These are phyloP conservation scores for Rhodamnia rubescens DNA, from an alignment of 345 rosid species.

Conservation along the genomic window DNA sequence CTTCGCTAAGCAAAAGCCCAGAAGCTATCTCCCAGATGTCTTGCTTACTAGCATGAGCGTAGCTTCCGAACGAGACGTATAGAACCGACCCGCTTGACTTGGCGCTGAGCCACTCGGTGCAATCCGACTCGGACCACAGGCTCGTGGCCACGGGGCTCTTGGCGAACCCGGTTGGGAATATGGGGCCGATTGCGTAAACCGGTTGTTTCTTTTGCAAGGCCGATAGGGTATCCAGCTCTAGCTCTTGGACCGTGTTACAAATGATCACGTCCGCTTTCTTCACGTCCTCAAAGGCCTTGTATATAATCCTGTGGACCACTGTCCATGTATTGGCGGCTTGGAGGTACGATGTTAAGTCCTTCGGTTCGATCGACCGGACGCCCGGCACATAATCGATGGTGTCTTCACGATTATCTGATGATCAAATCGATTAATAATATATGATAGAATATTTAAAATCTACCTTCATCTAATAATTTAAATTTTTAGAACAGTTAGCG, in stretches of 20 bases:
- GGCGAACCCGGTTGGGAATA: slow-evolving; percentile 37
- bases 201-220: slow-evolving; percentile 33
- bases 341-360: slow-evolving; percentile 54
- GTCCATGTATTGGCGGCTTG: slow-evolving; percentile 41
- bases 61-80: slow-evolving; percentile 66
- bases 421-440: neutral
- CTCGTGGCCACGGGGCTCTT: slow-evolving; percentile 37
- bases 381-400: slow-evolving; percentile 70
- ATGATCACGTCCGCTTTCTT: slow-evolving; percentile 53
- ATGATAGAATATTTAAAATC: too few species aligned
- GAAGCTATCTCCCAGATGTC: slow-evolving; percentile 44
- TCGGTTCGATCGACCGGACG: slow-evolving; percentile 35
- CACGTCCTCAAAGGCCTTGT: slow-evolving; percentile 38
- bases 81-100: slow-evolving; percentile 52
- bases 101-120: slow-evolving; percentile 59
- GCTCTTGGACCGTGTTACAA: slow-evolving; percentile 53
- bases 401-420: slow-evolving; percentile 36
- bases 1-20: slow-evolving; percentile 40
- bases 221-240: slow-evolving; percentile 37
- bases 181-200: slow-evolving; percentile 60
- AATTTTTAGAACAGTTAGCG: neutral
- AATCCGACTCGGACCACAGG: slow-evolving; percentile 70
- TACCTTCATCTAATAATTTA: too few species aligned
- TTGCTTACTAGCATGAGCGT: slow-evolving; percentile 32
- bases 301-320: slow-evolving; percentile 36